These are phyloP conservation scores for Penicillium egyptiacum DNA, from an alignment of 495 filamentous ascomycete genomes.

Conservation along the genomic window DNA sequence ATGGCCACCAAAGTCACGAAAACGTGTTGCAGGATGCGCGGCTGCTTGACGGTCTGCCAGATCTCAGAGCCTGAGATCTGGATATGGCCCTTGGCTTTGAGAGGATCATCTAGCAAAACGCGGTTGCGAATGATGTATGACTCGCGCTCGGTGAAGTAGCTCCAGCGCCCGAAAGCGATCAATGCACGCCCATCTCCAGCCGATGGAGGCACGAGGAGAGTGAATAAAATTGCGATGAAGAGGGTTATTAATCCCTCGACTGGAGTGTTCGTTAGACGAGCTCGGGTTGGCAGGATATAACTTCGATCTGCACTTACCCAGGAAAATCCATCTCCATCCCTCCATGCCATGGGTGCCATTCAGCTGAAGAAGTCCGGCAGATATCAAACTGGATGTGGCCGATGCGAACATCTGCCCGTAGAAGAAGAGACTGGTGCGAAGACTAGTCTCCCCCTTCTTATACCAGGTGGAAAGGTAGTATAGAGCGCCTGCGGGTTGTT, in stretches of 20 bases:
- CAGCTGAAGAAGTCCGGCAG: slow-evolving; percentile 51
- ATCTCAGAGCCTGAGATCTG: slow-evolving; percentile 45
- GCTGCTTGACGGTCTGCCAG: slow-evolving; percentile 39
- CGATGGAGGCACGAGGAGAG: slow-evolving; percentile 47
- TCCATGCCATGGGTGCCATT: slow-evolving; percentile 47
- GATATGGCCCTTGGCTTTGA: slow-evolving; percentile 40
- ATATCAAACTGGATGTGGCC: slow-evolving; percentile 54
- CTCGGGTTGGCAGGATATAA: not conserved
- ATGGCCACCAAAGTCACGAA: slow-evolving; percentile 47
- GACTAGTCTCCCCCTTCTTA: slow-evolving; percentile 54
- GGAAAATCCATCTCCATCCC: slow-evolving; percentile 66
- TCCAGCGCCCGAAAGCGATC: slow-evolving; percentile 42
- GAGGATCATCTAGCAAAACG: slow-evolving; percentile 46
- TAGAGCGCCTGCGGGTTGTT: slow-evolving; percentile 55
- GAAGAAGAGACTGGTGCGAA: slow-evolving; percentile 56
- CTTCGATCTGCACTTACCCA: slow-evolving; percentile 31
- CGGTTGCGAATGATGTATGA: slow-evolving; percentile 43
- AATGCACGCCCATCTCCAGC: slow-evolving; percentile 44
- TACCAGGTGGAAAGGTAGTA: slow-evolving; percentile 63
- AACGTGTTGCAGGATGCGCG: slow-evolving; percentile 42
- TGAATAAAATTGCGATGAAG: slow-evolving; percentile 50
- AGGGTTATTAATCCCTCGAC: slow-evolving; percentile 58
- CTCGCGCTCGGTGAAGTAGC: slow-evolving; percentile 46
- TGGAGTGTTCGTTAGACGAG: slow-evolving; percentile 11
- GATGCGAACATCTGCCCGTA: slow-evolving; percentile 55